Conservation (phyloP, 345 rosid genomes). For the Angophora floribunda region DNA sequence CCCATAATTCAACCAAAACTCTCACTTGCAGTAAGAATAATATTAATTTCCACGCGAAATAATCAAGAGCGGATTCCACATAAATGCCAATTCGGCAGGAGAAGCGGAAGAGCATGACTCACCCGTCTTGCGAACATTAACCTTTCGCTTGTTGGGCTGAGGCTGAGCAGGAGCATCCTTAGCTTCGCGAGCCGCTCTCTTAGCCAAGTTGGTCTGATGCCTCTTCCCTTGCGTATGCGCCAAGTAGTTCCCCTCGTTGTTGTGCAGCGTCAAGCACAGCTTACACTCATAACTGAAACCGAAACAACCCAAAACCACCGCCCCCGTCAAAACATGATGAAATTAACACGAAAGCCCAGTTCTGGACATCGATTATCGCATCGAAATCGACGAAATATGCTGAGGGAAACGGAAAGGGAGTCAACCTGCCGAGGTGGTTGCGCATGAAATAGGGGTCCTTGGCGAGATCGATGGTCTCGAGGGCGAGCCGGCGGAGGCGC, state of each 20-base stretch:
- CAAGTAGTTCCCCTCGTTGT: conserved; percentile 99
- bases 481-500: conserved; percentile 94
- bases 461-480: conserved; percentile 95
- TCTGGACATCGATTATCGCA: not conserved
- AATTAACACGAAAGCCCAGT: not conserved
- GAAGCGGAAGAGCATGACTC: not conserved
- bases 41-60: not conserved
- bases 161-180: conserved; percentile 88
- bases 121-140: conserved; percentile 75
- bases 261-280: conserved; percentile 91
- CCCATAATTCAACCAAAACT: not conserved
- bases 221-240: conserved; percentile 98
- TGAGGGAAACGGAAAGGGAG: not conserved
- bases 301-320: not conserved
- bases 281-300: conserved; percentile 83
- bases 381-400: not conserved
- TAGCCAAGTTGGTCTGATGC: conserved; percentile 93
- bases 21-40: not conserved
- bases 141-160: conserved; percentile 90
- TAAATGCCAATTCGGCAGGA: not conserved
- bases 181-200: conserved; percentile 97
- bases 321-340: not conserved
- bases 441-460: conserved; percentile 99
- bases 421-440: conserved; percentile 91
- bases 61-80: not conserved